Conservation (phyloP, 352 stramenopile species). For the Pythium utonaiense region DNA sequence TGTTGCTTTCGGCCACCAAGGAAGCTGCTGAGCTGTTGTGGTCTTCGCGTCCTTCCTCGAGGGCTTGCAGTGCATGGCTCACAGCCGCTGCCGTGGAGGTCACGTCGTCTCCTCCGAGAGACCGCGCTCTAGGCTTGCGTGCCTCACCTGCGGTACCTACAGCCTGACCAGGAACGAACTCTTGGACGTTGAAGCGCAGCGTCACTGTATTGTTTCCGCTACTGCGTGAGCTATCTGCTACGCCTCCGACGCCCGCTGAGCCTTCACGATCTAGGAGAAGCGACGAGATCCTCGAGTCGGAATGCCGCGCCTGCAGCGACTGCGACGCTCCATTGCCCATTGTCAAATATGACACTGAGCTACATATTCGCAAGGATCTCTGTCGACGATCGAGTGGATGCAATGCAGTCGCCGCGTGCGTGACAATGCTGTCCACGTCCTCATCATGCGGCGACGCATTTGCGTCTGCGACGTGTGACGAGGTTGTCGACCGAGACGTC, state of each 20-base stretch:
- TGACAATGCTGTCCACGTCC: too few species aligned
- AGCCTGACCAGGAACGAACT: neutral
- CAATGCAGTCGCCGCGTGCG: too few species aligned
- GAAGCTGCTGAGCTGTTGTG: constrained; percentile 18
- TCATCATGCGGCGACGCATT: constrained; percentile 3
- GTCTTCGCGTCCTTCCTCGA: constrained; percentile 15
- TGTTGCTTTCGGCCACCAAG: constrained; percentile 9
- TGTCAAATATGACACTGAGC: too few species aligned
- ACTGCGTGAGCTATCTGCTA: neutral
- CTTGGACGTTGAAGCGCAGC: constrained; percentile 8
- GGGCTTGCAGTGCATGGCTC: constrained; percentile 6
- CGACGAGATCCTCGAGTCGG: constrained; percentile 19
- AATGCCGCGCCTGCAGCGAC: constrained; percentile 17
- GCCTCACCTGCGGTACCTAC: neutral
- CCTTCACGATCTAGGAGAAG: constrained; percentile 6
- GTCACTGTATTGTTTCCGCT: constrained; percentile 18
- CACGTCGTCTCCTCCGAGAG: neutral
- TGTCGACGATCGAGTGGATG: too few species aligned
- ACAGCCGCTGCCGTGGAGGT: neutral
- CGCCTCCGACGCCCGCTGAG: neutral
- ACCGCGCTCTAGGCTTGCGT: constrained; percentile 7
- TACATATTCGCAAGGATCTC: too few species aligned
- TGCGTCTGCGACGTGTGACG: constrained; percentile 21
- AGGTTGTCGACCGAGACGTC: neutral
- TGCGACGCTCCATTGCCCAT: constrained; percentile 27